phyloP scores from a whole-genome alignment of 129 eudicot species.

The Sambucus nigra region DNA sequence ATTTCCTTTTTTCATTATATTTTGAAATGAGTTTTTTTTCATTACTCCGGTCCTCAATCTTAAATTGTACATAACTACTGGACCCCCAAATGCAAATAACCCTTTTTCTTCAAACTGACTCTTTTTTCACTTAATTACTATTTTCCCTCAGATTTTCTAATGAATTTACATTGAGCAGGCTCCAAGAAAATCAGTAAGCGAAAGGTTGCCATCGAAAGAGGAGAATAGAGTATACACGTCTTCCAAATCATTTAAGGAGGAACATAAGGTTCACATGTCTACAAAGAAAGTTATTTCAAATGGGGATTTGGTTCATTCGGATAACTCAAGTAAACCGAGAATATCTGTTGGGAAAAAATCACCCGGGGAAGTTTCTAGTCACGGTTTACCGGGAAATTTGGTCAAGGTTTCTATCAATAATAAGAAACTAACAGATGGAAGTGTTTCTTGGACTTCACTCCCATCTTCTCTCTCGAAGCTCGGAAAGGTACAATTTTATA shows the following conservation, averaged over 20 bases:
- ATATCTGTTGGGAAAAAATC: constrained; percentile 48
- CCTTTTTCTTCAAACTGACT: no score
- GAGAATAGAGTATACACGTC: constrained; percentile 22
- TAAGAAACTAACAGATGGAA: constrained; percentile 52
- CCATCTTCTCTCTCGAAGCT: constrained; percentile 81
- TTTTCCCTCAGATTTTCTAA: no score
- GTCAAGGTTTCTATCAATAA: constrained; percentile 62
- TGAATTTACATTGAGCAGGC: constrained; percentile 32
- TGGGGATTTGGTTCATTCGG: constrained; percentile 42
- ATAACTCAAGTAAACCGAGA: constrained; percentile 33
- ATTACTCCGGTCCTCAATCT: no score
- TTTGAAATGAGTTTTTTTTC: no score
- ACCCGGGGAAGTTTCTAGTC: constrained; percentile 33
- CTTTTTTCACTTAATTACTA: no score
- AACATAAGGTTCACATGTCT: constrained; percentile 35
- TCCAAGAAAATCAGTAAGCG: constrained; percentile 75
- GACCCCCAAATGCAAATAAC: no score
- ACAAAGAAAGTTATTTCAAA: constrained; percentile 27
- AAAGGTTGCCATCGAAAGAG: constrained; percentile 46
- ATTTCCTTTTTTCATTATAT: no score
- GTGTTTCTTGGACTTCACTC: constrained; percentile 68
- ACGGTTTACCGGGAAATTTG: constrained; percentile 63
- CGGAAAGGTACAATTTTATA: constrained; percentile 54
- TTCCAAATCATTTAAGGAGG: constrained; percentile 41
- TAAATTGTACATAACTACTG: no score